A percentile compares a stretch with the other conserved stretches of the same genome.
phyloP scores from a whole-genome alignment of 345 rosid genomes.

The Acer yangbiense region DNA sequence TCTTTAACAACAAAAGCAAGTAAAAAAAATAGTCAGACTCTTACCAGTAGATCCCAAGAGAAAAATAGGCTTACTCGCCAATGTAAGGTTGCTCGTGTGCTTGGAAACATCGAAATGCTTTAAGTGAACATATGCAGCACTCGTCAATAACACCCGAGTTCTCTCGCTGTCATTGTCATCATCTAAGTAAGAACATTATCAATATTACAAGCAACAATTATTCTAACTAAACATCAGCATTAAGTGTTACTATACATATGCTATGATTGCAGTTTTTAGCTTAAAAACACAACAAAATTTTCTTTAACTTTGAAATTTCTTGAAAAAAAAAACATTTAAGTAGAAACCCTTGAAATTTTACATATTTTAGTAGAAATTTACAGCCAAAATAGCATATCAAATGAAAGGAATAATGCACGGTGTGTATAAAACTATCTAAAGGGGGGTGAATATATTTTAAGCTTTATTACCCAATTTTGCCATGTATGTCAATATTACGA shows the following conservation, averaged over 20 bases:
- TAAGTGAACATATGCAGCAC: slow-evolving; percentile 83
- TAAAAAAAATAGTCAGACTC: slow-evolving; percentile 2
- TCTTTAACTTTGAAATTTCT: neutral
- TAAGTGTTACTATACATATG: neutral
- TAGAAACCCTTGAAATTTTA: too few relatives aligned
- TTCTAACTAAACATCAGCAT: neutral
- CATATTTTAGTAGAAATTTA: too few relatives aligned
- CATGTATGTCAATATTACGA: too few relatives aligned
- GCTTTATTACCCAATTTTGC: too few relatives aligned
- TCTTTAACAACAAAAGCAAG: too few relatives aligned
- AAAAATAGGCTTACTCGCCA: slow-evolving; percentile 84
- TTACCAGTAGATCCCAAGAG: slow-evolving; percentile 92
- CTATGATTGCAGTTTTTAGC: neutral
- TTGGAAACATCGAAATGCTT: slow-evolving; percentile 76
- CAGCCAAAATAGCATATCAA: too few relatives aligned
- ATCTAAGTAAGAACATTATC: slow-evolving; percentile 14
- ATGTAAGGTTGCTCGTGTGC: slow-evolving; percentile 88
- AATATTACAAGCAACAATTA: neutral
- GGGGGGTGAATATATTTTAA: too few relatives aligned
- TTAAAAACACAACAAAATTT: neutral
- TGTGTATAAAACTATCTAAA: too few relatives aligned
- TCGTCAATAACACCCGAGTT: slow-evolving; percentile 67
- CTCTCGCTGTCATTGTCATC: slow-evolving; percentile 57
- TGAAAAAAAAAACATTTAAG: neutral
- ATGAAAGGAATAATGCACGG: too few relatives aligned